A percentile compares a stretch with the other conserved stretches of the same genome.
These are phyloP conservation scores for Glomus cerebriforme DNA, from an alignment of 192 early-diverging fungal genomes.

Conservation along the genomic window DNA sequence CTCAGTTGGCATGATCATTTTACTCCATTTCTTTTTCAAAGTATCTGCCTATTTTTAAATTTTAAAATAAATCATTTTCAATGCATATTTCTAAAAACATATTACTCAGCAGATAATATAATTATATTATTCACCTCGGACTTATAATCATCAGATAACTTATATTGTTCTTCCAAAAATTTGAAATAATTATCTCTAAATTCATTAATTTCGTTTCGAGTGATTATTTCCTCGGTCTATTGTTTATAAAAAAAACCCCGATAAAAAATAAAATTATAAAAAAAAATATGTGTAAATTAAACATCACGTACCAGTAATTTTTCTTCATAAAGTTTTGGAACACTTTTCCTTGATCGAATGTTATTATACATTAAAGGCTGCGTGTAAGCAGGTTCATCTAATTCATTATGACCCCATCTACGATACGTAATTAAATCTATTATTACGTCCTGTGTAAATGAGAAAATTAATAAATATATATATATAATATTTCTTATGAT, in stretches of 20 bases:
- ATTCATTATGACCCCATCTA: constrained; percentile 97
- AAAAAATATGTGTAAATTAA: not conserved
- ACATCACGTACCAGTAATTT: constrained; percentile 50
- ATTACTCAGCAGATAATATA: not conserved
- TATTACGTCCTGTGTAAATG: constrained; percentile 70
- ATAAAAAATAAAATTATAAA: not conserved
- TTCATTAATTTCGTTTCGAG: constrained; percentile 48
- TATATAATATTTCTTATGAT: no score
- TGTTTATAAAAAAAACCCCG: constrained; percentile 7
- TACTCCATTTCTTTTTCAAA: constrained; percentile 80
- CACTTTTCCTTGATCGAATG: constrained; percentile 81
- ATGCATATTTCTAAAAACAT: not conserved
- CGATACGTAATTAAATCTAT: constrained; percentile 94
- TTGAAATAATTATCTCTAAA: constrained; percentile 63
- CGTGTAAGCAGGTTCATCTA: constrained; percentile 97
- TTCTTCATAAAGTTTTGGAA: constrained; percentile 86
- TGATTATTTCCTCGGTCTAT: constrained; percentile 49
- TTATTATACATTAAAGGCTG: constrained; percentile 97
- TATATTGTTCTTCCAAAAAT: constrained; percentile 60
- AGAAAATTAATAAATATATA: not conserved
- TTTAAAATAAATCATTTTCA: not conserved
- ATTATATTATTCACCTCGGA: constrained; percentile 39
- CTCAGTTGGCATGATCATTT: constrained; percentile 65
- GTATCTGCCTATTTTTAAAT: constrained; percentile 45
- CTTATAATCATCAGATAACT: constrained; percentile 59